Percentiles rank a stretch among this genome's conserved stretches.
These are phyloP conservation scores for Vaccinium macrocarpon DNA, from an alignment of 148 eudicot genomes.

Conservation along the genomic window DNA sequence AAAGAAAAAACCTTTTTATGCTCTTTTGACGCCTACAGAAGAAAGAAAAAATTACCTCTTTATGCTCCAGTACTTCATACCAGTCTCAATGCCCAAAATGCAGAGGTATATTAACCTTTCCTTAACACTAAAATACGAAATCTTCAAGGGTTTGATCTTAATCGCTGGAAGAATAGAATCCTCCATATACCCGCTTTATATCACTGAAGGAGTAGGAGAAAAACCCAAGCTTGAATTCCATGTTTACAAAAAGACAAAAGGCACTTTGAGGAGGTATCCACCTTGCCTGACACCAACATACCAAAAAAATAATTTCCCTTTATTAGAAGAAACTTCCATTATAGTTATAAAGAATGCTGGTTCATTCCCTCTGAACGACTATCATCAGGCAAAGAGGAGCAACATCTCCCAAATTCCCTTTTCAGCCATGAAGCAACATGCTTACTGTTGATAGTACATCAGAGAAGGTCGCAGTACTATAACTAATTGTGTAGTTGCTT, in stretches of 20 bases:
- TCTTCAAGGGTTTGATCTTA: background rate
- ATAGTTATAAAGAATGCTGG: background rate
- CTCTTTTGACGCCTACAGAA: background rate
- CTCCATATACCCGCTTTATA: background rate
- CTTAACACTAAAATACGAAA: background rate
- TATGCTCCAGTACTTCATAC: background rate
- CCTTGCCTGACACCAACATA: background rate
- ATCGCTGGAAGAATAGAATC: background rate
- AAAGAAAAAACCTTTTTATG: background rate
- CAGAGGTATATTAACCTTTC: background rate
- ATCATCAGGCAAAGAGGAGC: background rate
- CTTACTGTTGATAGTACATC: background rate
- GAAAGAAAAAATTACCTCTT: background rate
- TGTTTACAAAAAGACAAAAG: background rate
- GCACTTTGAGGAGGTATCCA: background rate
- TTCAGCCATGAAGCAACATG: background rate
- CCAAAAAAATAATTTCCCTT: background rate
- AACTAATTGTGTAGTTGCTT: background rate
- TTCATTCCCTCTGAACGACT: background rate
- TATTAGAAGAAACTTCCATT: background rate
- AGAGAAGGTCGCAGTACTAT: background rate
- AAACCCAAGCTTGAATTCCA: background rate
- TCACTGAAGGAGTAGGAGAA: background rate
- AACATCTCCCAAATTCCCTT: background rate
- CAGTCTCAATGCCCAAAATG: background rate